Conservation (phyloP, 2,329 filamentous ascomycete species). For the Cyphellophora europaea region DNA sequence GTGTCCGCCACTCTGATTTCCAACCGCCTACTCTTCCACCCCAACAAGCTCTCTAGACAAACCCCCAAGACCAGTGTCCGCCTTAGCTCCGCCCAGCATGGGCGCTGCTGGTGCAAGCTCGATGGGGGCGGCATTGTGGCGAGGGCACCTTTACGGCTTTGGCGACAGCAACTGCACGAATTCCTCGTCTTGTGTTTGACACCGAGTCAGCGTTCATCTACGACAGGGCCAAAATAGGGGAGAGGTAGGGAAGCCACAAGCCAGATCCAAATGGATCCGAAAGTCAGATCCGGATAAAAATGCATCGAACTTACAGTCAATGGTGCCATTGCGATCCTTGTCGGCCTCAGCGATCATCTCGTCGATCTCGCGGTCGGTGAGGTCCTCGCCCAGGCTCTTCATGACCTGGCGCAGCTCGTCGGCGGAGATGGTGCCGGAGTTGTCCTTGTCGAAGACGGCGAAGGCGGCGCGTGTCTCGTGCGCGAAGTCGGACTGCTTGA, state of each 20-base stretch:
- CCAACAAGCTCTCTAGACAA: too few species aligned
- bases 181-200: slow-evolving; percentile 18
- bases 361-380: slow-evolving; percentile 55
- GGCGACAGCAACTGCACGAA: slow-evolving; percentile 19
- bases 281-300: not conserved
- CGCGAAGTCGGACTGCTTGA: slow-evolving; percentile 53
- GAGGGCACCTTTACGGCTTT: slow-evolving; percentile 12
- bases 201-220: too few species aligned
- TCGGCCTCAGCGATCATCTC: slow-evolving; percentile 59
- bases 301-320: slow-evolving; percentile 45
- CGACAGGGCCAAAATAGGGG: too few species aligned
- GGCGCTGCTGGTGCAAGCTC: too few species aligned
- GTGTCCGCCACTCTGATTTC: too few species aligned
- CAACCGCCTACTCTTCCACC: too few species aligned
- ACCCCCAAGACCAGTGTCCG: too few species aligned
- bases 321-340: slow-evolving; percentile 54
- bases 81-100: too few species aligned
- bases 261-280: not conserved
- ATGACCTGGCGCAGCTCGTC: slow-evolving; percentile 55
- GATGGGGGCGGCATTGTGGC: too few species aligned
- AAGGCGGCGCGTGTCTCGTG: slow-evolving; percentile 57
- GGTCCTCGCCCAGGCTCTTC: slow-evolving; percentile 55
- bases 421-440: slow-evolving; percentile 55
- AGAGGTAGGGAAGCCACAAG: too few species aligned
- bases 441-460: slow-evolving; percentile 56